Conservation (phyloP, 768 basidiomycete genomes). For the Leccinum variicolor region DNA sequence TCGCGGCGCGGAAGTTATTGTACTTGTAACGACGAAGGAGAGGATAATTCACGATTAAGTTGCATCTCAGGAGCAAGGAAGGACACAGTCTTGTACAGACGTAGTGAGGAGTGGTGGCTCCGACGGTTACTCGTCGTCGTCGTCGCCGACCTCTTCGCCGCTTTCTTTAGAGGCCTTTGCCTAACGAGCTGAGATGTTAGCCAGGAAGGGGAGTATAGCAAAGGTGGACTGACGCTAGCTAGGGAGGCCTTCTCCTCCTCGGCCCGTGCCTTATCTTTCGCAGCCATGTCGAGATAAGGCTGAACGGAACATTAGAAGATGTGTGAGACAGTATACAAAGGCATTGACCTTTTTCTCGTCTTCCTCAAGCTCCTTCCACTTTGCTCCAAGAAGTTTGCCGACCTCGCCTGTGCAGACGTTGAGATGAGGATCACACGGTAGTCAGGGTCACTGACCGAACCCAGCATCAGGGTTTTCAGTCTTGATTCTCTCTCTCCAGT, state of each 20-base stretch:
- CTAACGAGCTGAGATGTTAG: constrained; percentile 15
- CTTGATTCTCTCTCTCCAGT: constrained; percentile 95
- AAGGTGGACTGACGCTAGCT: constrained; percentile 33
- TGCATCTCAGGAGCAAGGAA: constrained; percentile 3
- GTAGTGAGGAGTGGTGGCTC: background rate
- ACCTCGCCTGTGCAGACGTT: constrained; percentile 62
- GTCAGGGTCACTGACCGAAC: constrained; percentile 59
- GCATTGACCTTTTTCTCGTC: constrained; percentile 83
- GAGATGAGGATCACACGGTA: constrained; percentile 2
- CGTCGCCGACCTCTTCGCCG: constrained; percentile 33
- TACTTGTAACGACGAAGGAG: constrained; percentile 14
- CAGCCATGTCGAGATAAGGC: constrained; percentile 89
- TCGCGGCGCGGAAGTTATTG: constrained; percentile 21
- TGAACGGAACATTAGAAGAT: constrained; percentile 29
- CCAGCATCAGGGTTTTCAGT: constrained; percentile 91
- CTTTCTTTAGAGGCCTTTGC: constrained; percentile 36
- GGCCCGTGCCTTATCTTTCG: constrained; percentile 82
- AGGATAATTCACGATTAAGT: constrained; percentile 18
- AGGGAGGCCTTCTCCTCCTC: constrained; percentile 69
- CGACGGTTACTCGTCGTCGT: constrained; percentile 41
- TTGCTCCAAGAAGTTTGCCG: constrained; percentile 91
- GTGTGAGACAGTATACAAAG: background rate
- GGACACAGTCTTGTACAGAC: constrained; percentile 15
- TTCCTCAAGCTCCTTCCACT: constrained; percentile 95
- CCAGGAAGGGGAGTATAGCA: background rate